Percentiles rank a stretch among this genome's conserved stretches.
Evolutionary conservation across 192 early-diverging fungal species (phyloP).

Genomic region (Obelidium mucronatum): DNA sequence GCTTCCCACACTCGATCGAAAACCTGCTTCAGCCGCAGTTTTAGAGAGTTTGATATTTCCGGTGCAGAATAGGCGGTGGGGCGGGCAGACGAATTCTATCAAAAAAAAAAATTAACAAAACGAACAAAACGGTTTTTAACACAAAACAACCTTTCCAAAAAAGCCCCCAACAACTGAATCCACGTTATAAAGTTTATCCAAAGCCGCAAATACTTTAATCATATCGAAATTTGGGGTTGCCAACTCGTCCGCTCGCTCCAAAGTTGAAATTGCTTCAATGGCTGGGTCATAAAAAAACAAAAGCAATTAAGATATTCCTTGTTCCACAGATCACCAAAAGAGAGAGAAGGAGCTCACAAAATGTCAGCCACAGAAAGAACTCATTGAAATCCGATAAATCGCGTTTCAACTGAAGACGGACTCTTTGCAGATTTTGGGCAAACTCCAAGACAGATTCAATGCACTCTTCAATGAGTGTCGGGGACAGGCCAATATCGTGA

Average conservation of each 20-base stretch:
- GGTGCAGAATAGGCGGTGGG: too few relatives aligned
- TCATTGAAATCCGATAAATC: conserved; percentile 6
- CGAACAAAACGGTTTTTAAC: not conserved
- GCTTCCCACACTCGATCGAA: conserved; percentile 12
- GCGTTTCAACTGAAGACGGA: not conserved
- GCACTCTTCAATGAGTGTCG: not conserved
- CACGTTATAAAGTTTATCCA: conserved; percentile 1
- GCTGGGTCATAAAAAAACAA: not conserved
- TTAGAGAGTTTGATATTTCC: not conserved
- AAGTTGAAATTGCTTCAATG: conserved; percentile 19
- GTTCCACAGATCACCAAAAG: not conserved
- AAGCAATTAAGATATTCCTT: too few relatives aligned
- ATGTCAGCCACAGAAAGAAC: conserved; percentile 27
- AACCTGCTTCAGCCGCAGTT: not conserved
- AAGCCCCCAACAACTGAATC: not conserved
- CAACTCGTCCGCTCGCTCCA: not conserved
- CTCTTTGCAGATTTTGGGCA: not conserved
- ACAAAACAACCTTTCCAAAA: conserved; percentile 10
- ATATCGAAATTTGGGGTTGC: conserved; percentile 9
- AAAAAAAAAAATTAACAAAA: not conserved
- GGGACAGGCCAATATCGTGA: not conserved
- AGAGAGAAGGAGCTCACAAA: not conserved
- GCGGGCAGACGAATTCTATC: not conserved
- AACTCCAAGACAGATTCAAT: conserved; percentile 13
- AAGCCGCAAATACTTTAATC: not conserved